Evolutionary conservation across 805 yeast genomes (phyloP), one percentile per base, ranked within the genome.

Genomic region (Teunomyces cretensis): DNA sequence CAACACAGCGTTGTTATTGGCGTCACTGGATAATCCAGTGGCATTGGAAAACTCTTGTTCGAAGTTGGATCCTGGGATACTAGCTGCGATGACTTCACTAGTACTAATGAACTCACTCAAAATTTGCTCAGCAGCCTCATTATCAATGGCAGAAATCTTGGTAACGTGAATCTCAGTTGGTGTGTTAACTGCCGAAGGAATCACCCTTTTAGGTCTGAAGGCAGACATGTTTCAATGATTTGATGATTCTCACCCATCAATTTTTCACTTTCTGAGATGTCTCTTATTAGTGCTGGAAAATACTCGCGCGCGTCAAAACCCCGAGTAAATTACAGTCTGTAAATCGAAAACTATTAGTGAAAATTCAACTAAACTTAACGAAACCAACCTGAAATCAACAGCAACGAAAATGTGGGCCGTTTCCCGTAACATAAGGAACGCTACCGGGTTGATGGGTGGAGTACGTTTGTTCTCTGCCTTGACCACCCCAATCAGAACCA

Each of bases 111-210:
- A 78, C 26, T 65, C 64, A 15, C 76, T 63, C 44, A 78, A 59
- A 16, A 74, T 50, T 38, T 61, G 54, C 56, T 78, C 81, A n/a
- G 82, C 79, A 17, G 70, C 71, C 14, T 61, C 65, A 45, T 68
- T 67, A 37, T 55, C 47, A 30, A 79, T 51, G 16, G 64, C 35
- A 54, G 63, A 39, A 36, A 58, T 44, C 17, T 59, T 50, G 41
- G 54, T 46, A 42, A 73, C 61, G 15, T 64, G 68, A 2, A 73
- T 59, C 17, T 72, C 61, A 1, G 76, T 74, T 8, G 84, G 82
- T 1, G 73, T 64, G 45, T 76, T 75, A 22, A 78, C 71, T 1
- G 78, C 75, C 6, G 75, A 68, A 22, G 70, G 69, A 12, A 62
- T 56, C 26, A 57, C 64, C 59, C 78, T 71, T 59, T 66, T 73